Percentiles rank a stretch among this genome's conserved stretches.
phyloP scores from a whole-genome alignment of 352 stramenopile genomes.

The Globisporangium paddicum region DNA sequence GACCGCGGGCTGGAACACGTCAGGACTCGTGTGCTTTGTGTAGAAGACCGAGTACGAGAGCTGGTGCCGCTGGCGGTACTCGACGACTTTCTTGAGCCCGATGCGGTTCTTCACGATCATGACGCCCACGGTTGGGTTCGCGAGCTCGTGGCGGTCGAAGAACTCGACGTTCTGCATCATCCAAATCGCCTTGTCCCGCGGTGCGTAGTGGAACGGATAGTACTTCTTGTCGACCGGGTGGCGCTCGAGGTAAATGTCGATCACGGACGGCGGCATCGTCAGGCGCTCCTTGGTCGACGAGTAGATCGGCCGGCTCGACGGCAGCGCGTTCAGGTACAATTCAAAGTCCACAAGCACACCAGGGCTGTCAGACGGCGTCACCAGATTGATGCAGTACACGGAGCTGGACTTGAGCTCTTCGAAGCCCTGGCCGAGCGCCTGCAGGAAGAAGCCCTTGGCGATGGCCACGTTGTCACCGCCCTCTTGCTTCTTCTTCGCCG shows the following conservation, averaged over 20 bases:
- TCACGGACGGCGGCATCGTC: slow-evolving; percentile 62
- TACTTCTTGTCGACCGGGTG: slow-evolving; percentile 74
- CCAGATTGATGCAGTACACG: slow-evolving; percentile 77
- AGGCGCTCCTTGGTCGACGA: slow-evolving; percentile 28
- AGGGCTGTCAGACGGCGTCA: slow-evolving; percentile 51
- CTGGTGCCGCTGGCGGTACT: slow-evolving; percentile 70
- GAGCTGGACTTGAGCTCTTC: slow-evolving; percentile 52
- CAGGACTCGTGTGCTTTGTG: slow-evolving; percentile 76
- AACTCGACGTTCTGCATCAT: slow-evolving; percentile 87
- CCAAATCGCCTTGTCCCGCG: slow-evolving; percentile 72
- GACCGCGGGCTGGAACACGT: slow-evolving; percentile 51
- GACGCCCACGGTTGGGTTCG: slow-evolving; percentile 63
- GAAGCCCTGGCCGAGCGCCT: slow-evolving; percentile 65
- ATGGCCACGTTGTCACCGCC: slow-evolving; percentile 27
- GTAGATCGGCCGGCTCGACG: slow-evolving; percentile 58
- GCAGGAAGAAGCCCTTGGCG: slow-evolving; percentile 60
- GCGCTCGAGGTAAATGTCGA: slow-evolving; percentile 75
- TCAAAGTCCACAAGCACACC: slow-evolving; percentile 68
- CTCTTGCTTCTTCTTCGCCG: slow-evolving; percentile 12
- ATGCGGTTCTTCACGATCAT: slow-evolving; percentile 84
- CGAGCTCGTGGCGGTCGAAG: slow-evolving; percentile 75
- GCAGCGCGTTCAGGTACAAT: slow-evolving; percentile 64
- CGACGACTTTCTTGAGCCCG: slow-evolving; percentile 74
- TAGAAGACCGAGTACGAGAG: slow-evolving; percentile 80
- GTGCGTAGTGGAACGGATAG: slow-evolving; percentile 46